These are phyloP conservation scores for Sorghum bicolor DNA, from an alignment of 176 grass and related monocot species.

Conservation along the genomic window Sorghum_bicolor_NCBIv3 NC_012873.2:27288001-27288500, in stretches of 20 bases:
- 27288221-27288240: no score
- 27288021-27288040: no score
- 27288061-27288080: no score
- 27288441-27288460: background rate
- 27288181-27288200: no score
- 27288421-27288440: background rate
- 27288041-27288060: no score
- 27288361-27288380: background rate
- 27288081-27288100: no score
- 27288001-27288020: no score
- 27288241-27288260: background rate
- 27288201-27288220: no score
- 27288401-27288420: background rate
- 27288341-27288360: background rate
- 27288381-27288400: background rate
- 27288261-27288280: background rate
- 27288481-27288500: background rate
- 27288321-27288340: background rate
- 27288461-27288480: background rate
- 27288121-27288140: no score
- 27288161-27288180: no score
- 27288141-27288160: no score
- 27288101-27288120: no score
- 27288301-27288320: background rate
- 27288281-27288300: background rate